Conservation (phyloP, 2,329 filamentous ascomycete genomes). For the Fusarium protoensiforme region DNA sequence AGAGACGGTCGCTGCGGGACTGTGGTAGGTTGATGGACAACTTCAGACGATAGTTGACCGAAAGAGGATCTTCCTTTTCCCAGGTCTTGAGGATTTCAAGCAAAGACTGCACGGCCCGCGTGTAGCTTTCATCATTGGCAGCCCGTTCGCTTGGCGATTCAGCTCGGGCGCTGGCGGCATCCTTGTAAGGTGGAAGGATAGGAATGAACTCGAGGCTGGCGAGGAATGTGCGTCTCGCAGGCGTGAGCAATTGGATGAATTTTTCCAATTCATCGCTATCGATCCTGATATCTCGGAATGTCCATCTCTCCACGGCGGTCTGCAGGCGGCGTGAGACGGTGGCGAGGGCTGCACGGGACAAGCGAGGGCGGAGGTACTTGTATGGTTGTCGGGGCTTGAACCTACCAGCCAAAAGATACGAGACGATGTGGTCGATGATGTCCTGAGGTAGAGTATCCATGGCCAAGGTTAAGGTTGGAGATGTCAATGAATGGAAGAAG, state of each 20-base stretch:
- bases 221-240: background rate
- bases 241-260: background rate
- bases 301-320: conserved; percentile 6
- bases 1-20: conserved; percentile 7
- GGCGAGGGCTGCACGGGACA: background rate
- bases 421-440: conserved; percentile 3
- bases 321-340: conserved; percentile 1
- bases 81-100: conserved; percentile 1
- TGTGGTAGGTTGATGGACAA: conserved; percentile 7
- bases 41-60: background rate
- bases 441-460: conserved; percentile 14
- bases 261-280: conserved; percentile 6
- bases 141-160: conserved; percentile 8
- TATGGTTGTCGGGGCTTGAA: background rate
- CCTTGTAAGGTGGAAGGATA: background rate
- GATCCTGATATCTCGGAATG: conserved; percentile 4
- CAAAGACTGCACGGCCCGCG: background rate
- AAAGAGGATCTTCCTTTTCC: conserved; percentile 2
- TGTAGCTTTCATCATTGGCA: conserved; percentile 10
- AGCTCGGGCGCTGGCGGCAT: background rate
- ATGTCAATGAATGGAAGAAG: background rate
- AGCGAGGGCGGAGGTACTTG: background rate
- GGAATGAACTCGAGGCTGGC: conserved; percentile 2
- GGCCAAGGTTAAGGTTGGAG: background rate
- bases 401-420: background rate